Conservation (phyloP, 345 rosid species). For the Kernera saxatilis region DNA sequence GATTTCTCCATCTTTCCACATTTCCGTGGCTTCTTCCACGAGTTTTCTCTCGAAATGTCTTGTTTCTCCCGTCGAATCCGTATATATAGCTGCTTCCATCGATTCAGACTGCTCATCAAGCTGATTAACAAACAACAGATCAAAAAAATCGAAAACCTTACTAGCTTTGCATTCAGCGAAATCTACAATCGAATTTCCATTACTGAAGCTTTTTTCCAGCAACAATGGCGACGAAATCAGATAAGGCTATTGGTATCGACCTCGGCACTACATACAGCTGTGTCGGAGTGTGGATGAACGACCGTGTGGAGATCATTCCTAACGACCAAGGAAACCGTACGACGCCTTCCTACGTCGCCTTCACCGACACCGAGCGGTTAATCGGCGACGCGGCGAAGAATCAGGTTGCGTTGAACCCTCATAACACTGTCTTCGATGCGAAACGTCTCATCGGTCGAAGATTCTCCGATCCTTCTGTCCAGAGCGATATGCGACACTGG, state of each 20-base stretch:
- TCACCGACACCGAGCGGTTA: slow-evolving; percentile 39
- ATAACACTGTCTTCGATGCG: slow-evolving; percentile 50
- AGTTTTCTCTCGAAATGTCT: slow-evolving; percentile 17
- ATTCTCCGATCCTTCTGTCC: slow-evolving; percentile 40
- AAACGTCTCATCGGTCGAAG: slow-evolving; percentile 41
- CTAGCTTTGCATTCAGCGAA: neutral
- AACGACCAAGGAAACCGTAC: slow-evolving; percentile 43
- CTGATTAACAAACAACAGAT: neutral
- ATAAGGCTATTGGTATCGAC: slow-evolving; percentile 36
- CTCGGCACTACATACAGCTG: slow-evolving; percentile 45
- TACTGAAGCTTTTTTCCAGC: neutral
- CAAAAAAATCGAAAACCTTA: neutral
- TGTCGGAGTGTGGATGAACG: slow-evolving; percentile 39
- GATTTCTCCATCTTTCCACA: slow-evolving; percentile 16
- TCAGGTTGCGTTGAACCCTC: slow-evolving; percentile 50
- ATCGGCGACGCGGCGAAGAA: slow-evolving; percentile 52
- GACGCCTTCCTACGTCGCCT: slow-evolving; percentile 40
- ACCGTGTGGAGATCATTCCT: slow-evolving; percentile 40
- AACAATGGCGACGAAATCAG: slow-evolving; percentile 30
- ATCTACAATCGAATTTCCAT: neutral
- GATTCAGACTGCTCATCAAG: neutral
- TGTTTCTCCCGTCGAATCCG: neutral
- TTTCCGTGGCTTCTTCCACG: neutral
- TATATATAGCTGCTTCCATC: slow-evolving; percentile 25
- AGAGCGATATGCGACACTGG: slow-evolving; percentile 42